Evolutionary conservation across 2,329 filamentous ascomycete genomes (phyloP), one percentile per base, ranked within the genome.

Genomic region (Cercospora janseana): DNA sequence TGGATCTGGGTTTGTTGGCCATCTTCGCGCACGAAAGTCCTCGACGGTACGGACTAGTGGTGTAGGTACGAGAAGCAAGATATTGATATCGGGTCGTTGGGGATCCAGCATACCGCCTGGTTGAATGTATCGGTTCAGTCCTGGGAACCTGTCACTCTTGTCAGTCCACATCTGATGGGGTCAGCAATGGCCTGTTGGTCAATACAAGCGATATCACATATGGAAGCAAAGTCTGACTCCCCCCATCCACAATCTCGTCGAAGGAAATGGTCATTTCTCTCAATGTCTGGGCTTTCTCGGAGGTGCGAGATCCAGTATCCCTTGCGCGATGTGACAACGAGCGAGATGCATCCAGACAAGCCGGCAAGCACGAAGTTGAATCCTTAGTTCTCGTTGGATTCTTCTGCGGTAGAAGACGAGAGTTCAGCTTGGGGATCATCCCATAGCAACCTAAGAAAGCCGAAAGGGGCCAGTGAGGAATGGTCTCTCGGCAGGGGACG

Each of bases 91-190:
- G 4, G 16, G 16, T 31, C 4, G 9, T 16, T 12, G 34, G 9
- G 35, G 35, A 15, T 40, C 35, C 35, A 40, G 20, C 12, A 40
- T 40, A n/a, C 20, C 35, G 16, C 35, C 35, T 8, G 35, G 35
- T 8, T 40, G 12, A 6, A 12, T 40, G 35, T 13, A 40, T 4
- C 26, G 8, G 9, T 40, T 40, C 12, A 40, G 35, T 12, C 35
- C 35, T 20, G 26, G n/a, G 20, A 23, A 40, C 13, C 13, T 23
- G 7, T n/a, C 18, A 13, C 26, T 23, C 13, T 23, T 20, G 12
- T 23, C 35, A 4, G 35, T 40, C 35, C 35, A 40, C 35, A 40
- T 40, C 35, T 40, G 16, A n/a, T 20, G 32, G 16, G 12, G 32
- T 37, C 32, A 37, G 32, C 21, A 18, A 16, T 16, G 13, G 6